Percentiles rank a stretch among this genome's conserved stretches.
phyloP scores from a whole-genome alignment of 164 flowering plant genomes.

The Annona cherimola region DNA sequence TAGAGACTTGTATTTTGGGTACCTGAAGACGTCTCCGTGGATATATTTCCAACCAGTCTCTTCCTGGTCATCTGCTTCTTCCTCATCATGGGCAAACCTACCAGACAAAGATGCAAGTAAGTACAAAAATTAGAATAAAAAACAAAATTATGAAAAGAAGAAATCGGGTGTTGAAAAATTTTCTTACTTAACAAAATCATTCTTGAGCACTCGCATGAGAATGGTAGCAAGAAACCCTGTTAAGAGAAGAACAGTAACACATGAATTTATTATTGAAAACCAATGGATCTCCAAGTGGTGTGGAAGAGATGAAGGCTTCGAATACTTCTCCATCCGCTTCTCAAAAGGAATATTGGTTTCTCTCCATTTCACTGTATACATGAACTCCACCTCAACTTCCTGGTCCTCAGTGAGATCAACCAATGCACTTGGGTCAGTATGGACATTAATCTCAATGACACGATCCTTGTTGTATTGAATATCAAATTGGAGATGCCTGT shows the following conservation, averaged over 20 bases:
- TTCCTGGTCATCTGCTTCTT: slow-evolving; percentile 37
- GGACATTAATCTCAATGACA: slow-evolving; percentile 34
- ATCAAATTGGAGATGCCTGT: slow-evolving; percentile 33
- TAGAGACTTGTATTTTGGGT: slow-evolving; percentile 35
- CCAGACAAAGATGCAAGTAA: not conserved
- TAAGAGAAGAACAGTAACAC: slow-evolving; percentile 38
- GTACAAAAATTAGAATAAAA: not conserved
- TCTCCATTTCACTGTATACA: slow-evolving; percentile 37
- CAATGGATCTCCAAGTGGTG: slow-evolving; percentile 44
- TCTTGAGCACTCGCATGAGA: slow-evolving; percentile 42
- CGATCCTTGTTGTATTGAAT: slow-evolving; percentile 33
- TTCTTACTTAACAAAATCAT: slow-evolving; percentile 38
- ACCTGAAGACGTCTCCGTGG: slow-evolving; percentile 41
- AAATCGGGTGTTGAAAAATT: not conserved
- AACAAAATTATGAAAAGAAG: not conserved
- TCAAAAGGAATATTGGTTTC: slow-evolving; percentile 30
- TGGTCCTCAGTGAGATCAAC: slow-evolving; percentile 41
- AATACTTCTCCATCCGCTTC: slow-evolving; percentile 39
- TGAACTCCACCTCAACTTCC: slow-evolving; percentile 32
- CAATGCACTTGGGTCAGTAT: slow-evolving; percentile 26
- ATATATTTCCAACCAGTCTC: slow-evolving; percentile 47
- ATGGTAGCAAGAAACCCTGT: slow-evolving; percentile 43
- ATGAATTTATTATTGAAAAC: slow-evolving; percentile 41
- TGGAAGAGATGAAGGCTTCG: slow-evolving; percentile 26
- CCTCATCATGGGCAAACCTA: slow-evolving; percentile 44